Evolutionary conservation across 108 stramenopile species (phyloP).

Genomic region (Cyclotella kingstonii): DNA sequence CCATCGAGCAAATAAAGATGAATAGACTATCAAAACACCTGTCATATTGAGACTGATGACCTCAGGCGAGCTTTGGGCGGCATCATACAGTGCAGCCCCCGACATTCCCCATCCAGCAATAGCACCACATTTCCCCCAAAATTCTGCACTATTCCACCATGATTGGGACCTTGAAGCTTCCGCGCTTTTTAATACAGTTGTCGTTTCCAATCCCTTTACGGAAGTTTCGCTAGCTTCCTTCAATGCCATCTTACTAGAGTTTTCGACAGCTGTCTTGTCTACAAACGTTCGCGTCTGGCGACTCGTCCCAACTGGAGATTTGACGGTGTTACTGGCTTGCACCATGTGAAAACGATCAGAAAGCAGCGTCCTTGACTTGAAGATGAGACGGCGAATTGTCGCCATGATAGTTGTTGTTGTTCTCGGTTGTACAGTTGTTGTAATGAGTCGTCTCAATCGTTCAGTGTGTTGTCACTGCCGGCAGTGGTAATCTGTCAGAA

Average conservation of each 20-base stretch:
- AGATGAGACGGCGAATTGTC: conserved; percentile 13
- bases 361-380: conserved; percentile 9
- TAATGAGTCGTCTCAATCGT: too few relatives aligned
- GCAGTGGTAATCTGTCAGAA: not conserved
- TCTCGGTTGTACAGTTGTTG: not conserved
- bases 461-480: too few relatives aligned
- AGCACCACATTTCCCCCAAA: conserved; percentile 79
- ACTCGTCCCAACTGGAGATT: too few relatives aligned
- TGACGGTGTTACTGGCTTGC: too few relatives aligned
- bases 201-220: conserved; percentile 1
- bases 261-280: conserved; percentile 10
- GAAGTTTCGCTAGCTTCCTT: conserved; percentile 1
- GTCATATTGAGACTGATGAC: conserved; percentile 87
- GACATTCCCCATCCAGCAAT: conserved; percentile 91
- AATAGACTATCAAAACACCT: conserved; percentile 80
- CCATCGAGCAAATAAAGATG: conserved; percentile 81
- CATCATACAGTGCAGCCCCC: conserved; percentile 86
- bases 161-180: conserved; percentile 7
- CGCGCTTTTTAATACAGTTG: not conserved
- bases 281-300: conserved; percentile 6
- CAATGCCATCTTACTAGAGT: conserved; percentile 4
- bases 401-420: conserved; percentile 1
- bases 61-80: conserved; percentile 71
- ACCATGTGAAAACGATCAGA: too few relatives aligned
- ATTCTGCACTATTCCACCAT: conserved; percentile 69